Evolutionary conservation across 192 early-diverging fungal genomes (phyloP).

Genomic region (Phycomyces blakesleeanus): DNA sequence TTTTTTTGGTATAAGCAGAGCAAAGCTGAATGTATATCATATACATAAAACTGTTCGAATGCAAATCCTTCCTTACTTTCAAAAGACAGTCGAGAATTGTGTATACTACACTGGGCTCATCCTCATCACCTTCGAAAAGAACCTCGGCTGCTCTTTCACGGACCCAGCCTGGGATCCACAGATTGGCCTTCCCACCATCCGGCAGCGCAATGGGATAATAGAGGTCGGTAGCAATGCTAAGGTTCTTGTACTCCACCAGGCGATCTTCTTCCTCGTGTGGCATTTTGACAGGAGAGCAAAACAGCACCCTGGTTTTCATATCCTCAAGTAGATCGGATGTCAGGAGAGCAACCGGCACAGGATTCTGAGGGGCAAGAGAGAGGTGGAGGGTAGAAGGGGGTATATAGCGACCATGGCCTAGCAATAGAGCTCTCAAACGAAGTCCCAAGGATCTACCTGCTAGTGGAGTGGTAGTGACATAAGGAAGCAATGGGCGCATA

Average conservation of each 20-base stretch:
- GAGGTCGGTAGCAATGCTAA: conserved; percentile 46
- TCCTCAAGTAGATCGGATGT: conserved; percentile 57
- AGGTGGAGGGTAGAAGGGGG: conserved; percentile 40
- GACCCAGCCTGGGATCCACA: conserved; percentile 80
- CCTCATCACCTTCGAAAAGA: conserved; percentile 66
- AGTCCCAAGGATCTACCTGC: conserved; percentile 60
- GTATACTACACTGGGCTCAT: conserved; percentile 55
- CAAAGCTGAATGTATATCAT: neutral
- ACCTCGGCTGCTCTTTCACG: conserved; percentile 77
- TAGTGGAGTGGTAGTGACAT: conserved; percentile 58
- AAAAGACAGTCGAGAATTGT: conserved; percentile 53
- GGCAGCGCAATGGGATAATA: conserved; percentile 39
- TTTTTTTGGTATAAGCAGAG: neutral
- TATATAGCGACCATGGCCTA: conserved; percentile 49
- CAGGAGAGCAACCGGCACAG: conserved; percentile 45
- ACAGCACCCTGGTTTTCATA: conserved; percentile 62
- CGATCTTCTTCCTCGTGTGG: conserved; percentile 23
- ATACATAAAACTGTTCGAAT: neutral
- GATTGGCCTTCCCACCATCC: conserved; percentile 37
- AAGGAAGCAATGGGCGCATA: conserved; percentile 61
- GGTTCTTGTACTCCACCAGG: conserved; percentile 40
- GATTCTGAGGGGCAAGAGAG: conserved; percentile 27
- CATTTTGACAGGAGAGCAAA: conserved; percentile 50
- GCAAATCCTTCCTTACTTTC: conserved; percentile 38
- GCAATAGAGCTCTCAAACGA: conserved; percentile 56